These are phyloP conservation scores for Vachellia pachyceras DNA, from an alignment of 306 rosid genomes.

Conservation along the genomic window DNA sequence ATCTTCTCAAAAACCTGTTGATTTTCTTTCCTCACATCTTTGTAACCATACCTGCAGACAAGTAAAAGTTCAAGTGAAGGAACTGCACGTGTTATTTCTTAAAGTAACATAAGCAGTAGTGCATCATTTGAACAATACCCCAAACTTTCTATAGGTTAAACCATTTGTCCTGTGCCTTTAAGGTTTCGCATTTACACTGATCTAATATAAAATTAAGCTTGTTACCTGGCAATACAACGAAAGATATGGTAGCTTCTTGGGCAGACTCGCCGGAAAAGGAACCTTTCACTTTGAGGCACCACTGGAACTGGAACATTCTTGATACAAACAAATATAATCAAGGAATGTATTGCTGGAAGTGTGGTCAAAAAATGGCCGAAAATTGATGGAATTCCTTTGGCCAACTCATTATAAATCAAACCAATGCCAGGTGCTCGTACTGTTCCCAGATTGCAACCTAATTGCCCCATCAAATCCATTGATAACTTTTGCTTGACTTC, in stretches of 20 bases:
- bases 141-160: not conserved
- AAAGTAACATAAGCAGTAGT: not conserved
- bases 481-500: slow-evolving; percentile 94
- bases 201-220: not conserved
- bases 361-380: slow-evolving; percentile 94
- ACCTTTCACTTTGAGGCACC: slow-evolving; percentile 97
- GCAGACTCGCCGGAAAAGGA: slow-evolving; percentile 95
- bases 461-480: slow-evolving; percentile 85
- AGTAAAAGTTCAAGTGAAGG: slow-evolving; percentile 21
- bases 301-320: slow-evolving; percentile 90
- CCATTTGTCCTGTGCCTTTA: not conserved
- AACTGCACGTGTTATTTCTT: slow-evolving; percentile 1
- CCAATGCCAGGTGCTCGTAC: slow-evolving; percentile 98
- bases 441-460: slow-evolving; percentile 93
- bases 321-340: slow-evolving; percentile 91
- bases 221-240: slow-evolving; percentile 94
- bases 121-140: slow-evolving; percentile 9
- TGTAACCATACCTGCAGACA: slow-evolving; percentile 82
- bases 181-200: slow-evolving; percentile 6
- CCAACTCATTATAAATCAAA: slow-evolving; percentile 93
- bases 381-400: slow-evolving; percentile 94
- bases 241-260: slow-evolving; percentile 88
- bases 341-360: slow-evolving; percentile 67
- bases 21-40: slow-evolving; percentile 92
- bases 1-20: slow-evolving; percentile 94